phyloP scores from a whole-genome alignment of 2,329 filamentous ascomycete species.

The Arthroderma uncinatum region DNA sequence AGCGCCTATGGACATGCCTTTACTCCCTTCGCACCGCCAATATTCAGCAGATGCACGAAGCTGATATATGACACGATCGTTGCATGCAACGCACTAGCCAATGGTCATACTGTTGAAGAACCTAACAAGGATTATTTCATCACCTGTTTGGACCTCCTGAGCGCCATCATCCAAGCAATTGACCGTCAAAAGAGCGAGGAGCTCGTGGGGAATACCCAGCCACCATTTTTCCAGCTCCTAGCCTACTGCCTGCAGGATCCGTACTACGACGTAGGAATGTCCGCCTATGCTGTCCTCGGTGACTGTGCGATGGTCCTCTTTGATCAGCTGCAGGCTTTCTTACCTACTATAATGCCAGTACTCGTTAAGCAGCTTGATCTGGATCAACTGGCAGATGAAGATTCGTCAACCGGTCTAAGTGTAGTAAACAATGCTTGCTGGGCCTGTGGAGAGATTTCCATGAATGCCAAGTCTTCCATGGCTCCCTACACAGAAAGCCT shows the following conservation, averaged over 20 bases:
- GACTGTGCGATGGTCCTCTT: slow-evolving; percentile 93
- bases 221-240: slow-evolving; percentile 80
- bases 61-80: slow-evolving; percentile 89
- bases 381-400: slow-evolving; percentile 62
- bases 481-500: slow-evolving; percentile 65
- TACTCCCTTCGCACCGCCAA: slow-evolving; percentile 69
- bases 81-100: slow-evolving; percentile 58
- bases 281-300: slow-evolving; percentile 84
- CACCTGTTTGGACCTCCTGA: slow-evolving; percentile 85
- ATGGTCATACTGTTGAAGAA: slow-evolving; percentile 57
- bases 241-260: slow-evolving; percentile 85
- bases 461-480: slow-evolving; percentile 63
- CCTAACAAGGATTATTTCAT: slow-evolving; percentile 97
- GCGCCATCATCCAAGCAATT: slow-evolving; percentile 84
- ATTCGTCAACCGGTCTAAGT: slow-evolving; percentile 73
- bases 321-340: slow-evolving; percentile 60
- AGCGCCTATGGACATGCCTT: slow-evolving; percentile 74
- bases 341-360: slow-evolving; percentile 62
- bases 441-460: slow-evolving; percentile 85
- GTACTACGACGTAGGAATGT: slow-evolving; percentile 88
- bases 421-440: slow-evolving; percentile 98
- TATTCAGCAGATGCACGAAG: slow-evolving; percentile 78
- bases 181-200: slow-evolving; percentile 61
- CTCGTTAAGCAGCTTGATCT: slow-evolving; percentile 82
- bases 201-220: slow-evolving; percentile 63